Evolutionary conservation across 1,139 yeast genomes (phyloP).

Genomic region (Debaryomycetaceae sp.): DNA sequence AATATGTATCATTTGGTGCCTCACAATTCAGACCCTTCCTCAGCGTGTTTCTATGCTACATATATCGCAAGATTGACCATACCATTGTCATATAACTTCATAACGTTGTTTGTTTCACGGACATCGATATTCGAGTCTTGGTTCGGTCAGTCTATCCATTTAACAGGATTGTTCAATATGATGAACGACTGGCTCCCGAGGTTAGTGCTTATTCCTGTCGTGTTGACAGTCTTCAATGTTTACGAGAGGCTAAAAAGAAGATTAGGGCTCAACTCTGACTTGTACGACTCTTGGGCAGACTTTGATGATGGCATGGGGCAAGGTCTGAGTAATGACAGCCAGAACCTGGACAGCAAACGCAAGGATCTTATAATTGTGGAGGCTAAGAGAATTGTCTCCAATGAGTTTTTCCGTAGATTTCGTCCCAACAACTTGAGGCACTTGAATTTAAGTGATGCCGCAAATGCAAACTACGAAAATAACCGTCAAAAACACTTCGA

Average conservation of each 20-base stretch:
- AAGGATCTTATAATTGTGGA: conserved; percentile 40
- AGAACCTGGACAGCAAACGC: conserved; percentile 20
- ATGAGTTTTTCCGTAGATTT: conserved; percentile 33
- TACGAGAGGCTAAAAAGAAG: conserved; percentile 60
- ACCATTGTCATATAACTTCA: conserved; percentile 76
- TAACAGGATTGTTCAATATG: conserved; percentile 70
- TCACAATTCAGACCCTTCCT: conserved; percentile 68
- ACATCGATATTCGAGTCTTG: conserved; percentile 52
- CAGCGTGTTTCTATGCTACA: conserved; percentile 73
- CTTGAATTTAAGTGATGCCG: conserved; percentile 27
- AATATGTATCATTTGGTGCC: conserved; percentile 73
- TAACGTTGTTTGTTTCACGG: conserved; percentile 58
- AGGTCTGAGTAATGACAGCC: conserved; percentile 11
- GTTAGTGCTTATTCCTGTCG: conserved; percentile 63
- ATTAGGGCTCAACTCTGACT: conserved; percentile 43
- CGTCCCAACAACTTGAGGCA: conserved; percentile 21
- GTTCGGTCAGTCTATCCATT: conserved; percentile 70
- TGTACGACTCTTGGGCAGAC: conserved; percentile 54
- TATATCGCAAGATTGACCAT: conserved; percentile 80
- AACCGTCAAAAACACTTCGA: conserved; percentile 28
- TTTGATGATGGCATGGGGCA: conserved; percentile 37
- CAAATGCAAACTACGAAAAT: conserved; percentile 30
- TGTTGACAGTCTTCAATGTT: conserved; percentile 62
- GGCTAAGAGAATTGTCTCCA: conserved; percentile 37
- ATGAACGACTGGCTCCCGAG: conserved; percentile 77